Evolutionary conservation across 345 rosid genomes (phyloP).

Genomic region (Salix purpurea): DNA sequence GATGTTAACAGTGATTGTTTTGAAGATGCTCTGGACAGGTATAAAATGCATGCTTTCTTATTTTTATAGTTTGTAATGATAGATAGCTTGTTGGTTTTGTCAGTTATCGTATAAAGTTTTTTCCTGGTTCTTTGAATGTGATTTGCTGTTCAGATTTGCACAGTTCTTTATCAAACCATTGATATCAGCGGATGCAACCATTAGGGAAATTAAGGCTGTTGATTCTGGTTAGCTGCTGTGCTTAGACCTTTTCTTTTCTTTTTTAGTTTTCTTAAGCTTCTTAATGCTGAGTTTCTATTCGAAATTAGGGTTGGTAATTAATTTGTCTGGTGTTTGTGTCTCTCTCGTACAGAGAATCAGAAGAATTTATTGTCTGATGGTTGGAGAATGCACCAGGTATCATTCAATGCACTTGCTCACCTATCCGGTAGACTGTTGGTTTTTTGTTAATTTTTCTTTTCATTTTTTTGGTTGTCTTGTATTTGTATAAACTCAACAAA

Average conservation of each 20-base stretch:
- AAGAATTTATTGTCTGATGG: conserved; percentile 76
- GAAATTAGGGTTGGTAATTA: background rate
- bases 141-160: conserved; percentile 52
- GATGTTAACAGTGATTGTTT: conserved; percentile 71
- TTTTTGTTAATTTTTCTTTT: background rate
- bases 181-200: conserved; percentile 92
- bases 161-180: conserved; percentile 88
- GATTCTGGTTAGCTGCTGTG: conserved; percentile 67
- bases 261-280: background rate
- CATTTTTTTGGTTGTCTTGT: background rate
- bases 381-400: conserved; percentile 85
- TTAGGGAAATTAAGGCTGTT: conserved; percentile 85
- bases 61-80: background rate
- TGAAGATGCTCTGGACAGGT: conserved; percentile 92
- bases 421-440: background rate
- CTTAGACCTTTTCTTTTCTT: background rate
- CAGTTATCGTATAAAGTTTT: conserved; percentile 1
- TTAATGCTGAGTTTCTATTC: background rate
- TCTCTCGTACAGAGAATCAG: conserved; percentile 65
- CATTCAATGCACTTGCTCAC: background rate
- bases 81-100: conserved; percentile 5
- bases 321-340: conserved; percentile 1
- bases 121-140: conserved; percentile 20
- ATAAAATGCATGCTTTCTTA: background rate
- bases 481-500: no score